Evolutionary conservation across 1,284 basidiomycete species (phyloP).

Genomic region (Puccinia triticina): DNA sequence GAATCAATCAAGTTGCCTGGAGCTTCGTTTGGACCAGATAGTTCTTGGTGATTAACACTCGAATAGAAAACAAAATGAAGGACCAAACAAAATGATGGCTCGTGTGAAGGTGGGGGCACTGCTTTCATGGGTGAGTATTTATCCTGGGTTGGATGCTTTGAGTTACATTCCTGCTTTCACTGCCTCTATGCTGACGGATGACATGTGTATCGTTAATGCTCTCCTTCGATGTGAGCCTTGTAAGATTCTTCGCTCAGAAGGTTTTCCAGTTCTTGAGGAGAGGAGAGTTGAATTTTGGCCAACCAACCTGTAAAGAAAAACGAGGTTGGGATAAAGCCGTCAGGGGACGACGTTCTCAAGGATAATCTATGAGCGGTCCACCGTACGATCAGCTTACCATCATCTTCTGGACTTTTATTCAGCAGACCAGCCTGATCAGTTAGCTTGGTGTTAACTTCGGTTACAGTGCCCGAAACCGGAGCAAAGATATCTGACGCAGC

Average conservation of each 20-base stretch:
- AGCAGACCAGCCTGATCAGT: conserved; percentile 58
- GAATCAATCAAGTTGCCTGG: too few species aligned
- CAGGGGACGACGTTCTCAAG: background rate
- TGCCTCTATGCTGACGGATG: too few species aligned
- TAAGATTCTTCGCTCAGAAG: conserved; percentile 80
- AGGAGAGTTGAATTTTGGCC: conserved; percentile 20
- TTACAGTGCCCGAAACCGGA: conserved; percentile 58
- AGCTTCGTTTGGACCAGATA: too few species aligned
- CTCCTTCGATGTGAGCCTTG: conserved; percentile 70
- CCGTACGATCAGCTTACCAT: conserved; percentile 54
- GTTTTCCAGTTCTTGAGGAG: conserved; percentile 67
- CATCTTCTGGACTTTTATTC: conserved; percentile 59
- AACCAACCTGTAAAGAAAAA: conserved; percentile 34
- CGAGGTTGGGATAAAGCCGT: background rate
- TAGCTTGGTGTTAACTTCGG: conserved; percentile 57
- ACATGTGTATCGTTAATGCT: background rate
- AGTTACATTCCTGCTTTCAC: too few species aligned
- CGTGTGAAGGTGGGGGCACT: too few species aligned
- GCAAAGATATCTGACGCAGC: conserved; percentile 84
- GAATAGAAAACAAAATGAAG: too few species aligned
- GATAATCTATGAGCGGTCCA: background rate
- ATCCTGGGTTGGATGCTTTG: background rate
- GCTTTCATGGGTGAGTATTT: too few species aligned
- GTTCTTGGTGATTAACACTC: too few species aligned
- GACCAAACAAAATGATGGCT: too few species aligned